Evolutionary conservation across 306 rosid species (phyloP).

Genomic region (Luffa aegyptiaca): DNA sequence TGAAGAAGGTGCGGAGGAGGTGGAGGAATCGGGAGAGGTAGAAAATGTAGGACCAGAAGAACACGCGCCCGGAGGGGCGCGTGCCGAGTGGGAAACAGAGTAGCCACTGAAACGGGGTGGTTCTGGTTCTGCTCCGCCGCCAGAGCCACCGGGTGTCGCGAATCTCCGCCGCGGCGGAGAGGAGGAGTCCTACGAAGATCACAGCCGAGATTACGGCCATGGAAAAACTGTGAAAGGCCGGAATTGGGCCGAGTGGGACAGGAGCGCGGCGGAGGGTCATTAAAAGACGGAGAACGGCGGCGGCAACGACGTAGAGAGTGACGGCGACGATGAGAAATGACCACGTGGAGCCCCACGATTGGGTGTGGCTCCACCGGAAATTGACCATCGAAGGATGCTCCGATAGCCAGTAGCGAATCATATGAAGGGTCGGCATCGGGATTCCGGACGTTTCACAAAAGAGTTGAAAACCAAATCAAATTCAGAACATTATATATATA

Average conservation of each 20-base stretch:
- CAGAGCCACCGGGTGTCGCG: conserved; percentile 86
- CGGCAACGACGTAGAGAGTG: conserved; percentile 26
- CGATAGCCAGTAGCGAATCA: conserved; percentile 47
- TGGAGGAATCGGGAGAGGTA: conserved; percentile 69
- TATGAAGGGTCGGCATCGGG: neutral
- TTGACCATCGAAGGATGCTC: conserved; percentile 71
- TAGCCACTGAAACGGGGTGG: conserved; percentile 71
- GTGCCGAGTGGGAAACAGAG: conserved; percentile 88
- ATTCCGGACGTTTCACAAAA: neutral
- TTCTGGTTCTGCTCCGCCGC: conserved; percentile 55
- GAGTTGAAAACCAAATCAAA: neutral
- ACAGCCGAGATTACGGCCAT: conserved; percentile 53
- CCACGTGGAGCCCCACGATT: conserved; percentile 84
- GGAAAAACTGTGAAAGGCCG: conserved; percentile 58
- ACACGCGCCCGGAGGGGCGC: conserved; percentile 80
- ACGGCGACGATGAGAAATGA: conserved; percentile 59
- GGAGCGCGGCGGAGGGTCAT: conserved; percentile 23
- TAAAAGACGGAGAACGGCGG: conserved; percentile 39
- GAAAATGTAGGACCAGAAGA: conserved; percentile 78
- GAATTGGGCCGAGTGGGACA: conserved; percentile 62
- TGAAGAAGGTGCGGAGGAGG: conserved; percentile 51
- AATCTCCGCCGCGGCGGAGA: conserved; percentile 67
- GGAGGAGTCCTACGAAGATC: conserved; percentile 48
- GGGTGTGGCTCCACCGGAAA: conserved; percentile 69
- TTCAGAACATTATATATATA: neutral